Conservation (phyloP, 768 basidiomycete genomes). For the Macrocybe gigantea region DNA sequence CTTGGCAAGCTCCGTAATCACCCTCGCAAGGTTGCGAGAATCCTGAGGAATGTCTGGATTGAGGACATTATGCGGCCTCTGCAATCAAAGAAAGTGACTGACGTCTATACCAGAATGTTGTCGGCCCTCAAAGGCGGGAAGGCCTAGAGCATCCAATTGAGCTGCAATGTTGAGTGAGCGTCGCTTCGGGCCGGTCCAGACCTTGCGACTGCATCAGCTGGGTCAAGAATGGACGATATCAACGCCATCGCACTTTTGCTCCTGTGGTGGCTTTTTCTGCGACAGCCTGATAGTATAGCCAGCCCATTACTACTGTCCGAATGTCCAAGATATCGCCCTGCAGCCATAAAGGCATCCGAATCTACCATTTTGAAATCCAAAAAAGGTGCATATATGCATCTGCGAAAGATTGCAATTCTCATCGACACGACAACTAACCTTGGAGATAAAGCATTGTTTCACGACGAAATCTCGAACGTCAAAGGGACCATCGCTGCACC, state of each 20-base stretch:
- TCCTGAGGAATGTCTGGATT: constrained; percentile 47
- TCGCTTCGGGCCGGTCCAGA: constrained; percentile 17
- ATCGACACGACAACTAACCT: constrained; percentile 36
- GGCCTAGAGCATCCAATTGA: constrained; percentile 68
- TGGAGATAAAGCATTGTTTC: constrained; percentile 87
- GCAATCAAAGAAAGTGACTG: constrained; percentile 27
- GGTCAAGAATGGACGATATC: constrained; percentile 2
- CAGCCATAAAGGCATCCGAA: constrained; percentile 69
- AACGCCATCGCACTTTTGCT: constrained; percentile 12
- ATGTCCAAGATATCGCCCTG: constrained; percentile 72
- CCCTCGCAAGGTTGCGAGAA: constrained; percentile 80
- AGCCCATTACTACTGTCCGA: constrained; percentile 50
- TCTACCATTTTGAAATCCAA: constrained; percentile 24
- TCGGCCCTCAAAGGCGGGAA: constrained; percentile 76
- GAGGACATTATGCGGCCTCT: constrained; percentile 7
- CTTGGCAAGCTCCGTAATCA: constrained; percentile 73
- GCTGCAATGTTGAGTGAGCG: constrained; percentile 59
- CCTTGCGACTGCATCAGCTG: constrained; percentile 11
- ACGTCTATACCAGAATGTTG: constrained; percentile 90
- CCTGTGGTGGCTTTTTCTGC: constrained; percentile 11
- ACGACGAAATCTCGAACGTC: constrained; percentile 82
- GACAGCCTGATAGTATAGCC: constrained; percentile 25
- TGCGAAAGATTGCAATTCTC: too few species aligned
- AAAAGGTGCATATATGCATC: neutral
- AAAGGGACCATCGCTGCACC: constrained; percentile 83